These are phyloP conservation scores for Apiospora sp. DNA, from an alignment of 2,329 filamentous ascomycete genomes.

Conservation along the genomic window DNA sequence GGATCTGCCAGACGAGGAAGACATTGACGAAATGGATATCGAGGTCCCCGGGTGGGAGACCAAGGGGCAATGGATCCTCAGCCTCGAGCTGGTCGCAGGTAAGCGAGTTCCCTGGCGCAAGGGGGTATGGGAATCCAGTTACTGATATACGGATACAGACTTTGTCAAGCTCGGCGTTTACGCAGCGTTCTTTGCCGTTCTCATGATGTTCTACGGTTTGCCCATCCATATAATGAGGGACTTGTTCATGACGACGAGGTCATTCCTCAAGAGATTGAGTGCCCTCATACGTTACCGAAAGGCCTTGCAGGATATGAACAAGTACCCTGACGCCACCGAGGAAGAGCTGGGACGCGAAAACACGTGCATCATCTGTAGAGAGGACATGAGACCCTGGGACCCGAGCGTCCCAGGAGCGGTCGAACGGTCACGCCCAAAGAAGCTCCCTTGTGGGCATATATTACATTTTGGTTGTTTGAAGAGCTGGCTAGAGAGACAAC, in stretches of 20 bases:
- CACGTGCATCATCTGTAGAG: conserved; percentile 96
- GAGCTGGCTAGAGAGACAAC: conserved; percentile 96
- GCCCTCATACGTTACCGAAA: conserved; percentile 91
- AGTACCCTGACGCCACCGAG: conserved; percentile 87
- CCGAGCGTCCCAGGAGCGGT: conserved; percentile 71
- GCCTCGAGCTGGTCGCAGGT: conserved; percentile 84
- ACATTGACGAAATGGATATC: conserved; percentile 91
- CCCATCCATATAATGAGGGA: conserved; percentile 97
- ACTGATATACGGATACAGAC: conserved; percentile 59
- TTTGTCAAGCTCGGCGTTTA: conserved; percentile 92
- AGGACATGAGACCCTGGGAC: conserved; percentile 89
- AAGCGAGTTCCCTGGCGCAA: conserved; percentile 41
- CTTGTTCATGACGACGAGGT: conserved; percentile 90
- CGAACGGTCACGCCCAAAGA: conserved; percentile 89
- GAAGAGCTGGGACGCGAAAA: conserved; percentile 88
- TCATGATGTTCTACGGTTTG: conserved; percentile 92
- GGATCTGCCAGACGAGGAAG: conserved; percentile 70
- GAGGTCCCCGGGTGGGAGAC: conserved; percentile 97
- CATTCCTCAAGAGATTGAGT: conserved; percentile 87
- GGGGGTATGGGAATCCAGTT: neutral
- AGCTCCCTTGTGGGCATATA: conserved; percentile 94
- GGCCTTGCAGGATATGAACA: conserved; percentile 93
- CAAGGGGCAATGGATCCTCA: conserved; percentile 92
- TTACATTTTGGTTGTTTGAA: conserved; percentile 93
- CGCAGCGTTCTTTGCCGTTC: conserved; percentile 88